Base-by-base conservation (phyloP, 768 basidiomycete genomes). In the Tylopilus felleus region DNA sequence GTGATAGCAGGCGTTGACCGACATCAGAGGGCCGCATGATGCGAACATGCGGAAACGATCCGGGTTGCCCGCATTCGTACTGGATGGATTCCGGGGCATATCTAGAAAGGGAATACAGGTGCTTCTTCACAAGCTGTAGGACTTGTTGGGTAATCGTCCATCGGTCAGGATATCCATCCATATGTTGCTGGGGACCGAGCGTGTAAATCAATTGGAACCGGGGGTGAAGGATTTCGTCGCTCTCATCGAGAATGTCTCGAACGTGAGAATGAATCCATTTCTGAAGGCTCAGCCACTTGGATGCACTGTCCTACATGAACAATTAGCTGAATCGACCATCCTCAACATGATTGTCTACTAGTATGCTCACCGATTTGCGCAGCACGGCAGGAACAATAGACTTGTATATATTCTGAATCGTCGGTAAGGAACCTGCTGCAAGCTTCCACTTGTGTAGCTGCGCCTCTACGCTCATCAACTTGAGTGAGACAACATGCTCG, bases 401-500 rank as follows among this genome's bases (percentile, higher is more conserved):
- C 36, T n/a, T 2, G 36, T n/a, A 36, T 13, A 33, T 13, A 13
- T 33, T 33, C 12, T 16, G 4, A 36, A n/a, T 7, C 36, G 16
- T 36, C 13, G 36, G 17, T 23, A 74, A 13, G 3, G 33, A 10
- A 5, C 0, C 5, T 13, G 40, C 53, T 2, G 36, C 1, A 3
- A 3, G 0, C 8, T 4, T 17, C 16, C 47, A 54, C n/a, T n/a
- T 8, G 16, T 39, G 22, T 6, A 33, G 33, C 14, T 33, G 33
- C 16, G 5, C 7, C 33, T 33, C 33, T 33, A 33, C 14, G 14
- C 7, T 68, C 71, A 74, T 72, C 29, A 82, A 64, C 54, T 73
- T 70, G 55, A 77, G 75, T 0, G 80, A 82, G 3, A 82, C 67
- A 3, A 78, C 72, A 36, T 82, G 79, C 28, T 82, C 80, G 0